phyloP scores from a whole-genome alignment of 495 filamentous ascomycete species.

The Echria macrotheca region DNA sequence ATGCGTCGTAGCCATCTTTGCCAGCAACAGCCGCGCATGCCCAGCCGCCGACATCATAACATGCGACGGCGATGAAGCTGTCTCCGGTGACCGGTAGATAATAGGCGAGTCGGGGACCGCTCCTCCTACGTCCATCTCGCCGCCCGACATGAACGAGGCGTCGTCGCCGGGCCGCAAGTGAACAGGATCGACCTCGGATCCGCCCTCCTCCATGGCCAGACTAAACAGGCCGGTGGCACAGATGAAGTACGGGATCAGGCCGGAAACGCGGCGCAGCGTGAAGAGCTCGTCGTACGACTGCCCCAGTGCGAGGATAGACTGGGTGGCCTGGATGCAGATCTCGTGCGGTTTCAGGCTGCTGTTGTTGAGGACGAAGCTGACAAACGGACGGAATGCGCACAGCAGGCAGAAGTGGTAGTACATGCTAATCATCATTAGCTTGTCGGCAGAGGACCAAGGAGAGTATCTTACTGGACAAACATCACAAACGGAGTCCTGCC shows the following conservation, averaged over 20 bases:
- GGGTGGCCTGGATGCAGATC: slow-evolving; percentile 3
- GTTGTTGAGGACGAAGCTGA: neutral
- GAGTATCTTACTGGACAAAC: slow-evolving; percentile 10
- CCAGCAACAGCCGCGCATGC: neutral
- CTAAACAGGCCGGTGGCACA: slow-evolving; percentile 4
- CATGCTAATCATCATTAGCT: too few species aligned
- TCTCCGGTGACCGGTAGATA: too few species aligned
- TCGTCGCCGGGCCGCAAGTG: neutral
- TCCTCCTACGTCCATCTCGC: neutral
- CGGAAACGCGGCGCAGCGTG: slow-evolving; percentile 6
- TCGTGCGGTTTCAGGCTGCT: neutral
- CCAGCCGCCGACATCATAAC: slow-evolving; percentile 1
- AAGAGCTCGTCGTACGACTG: slow-evolving; percentile 12
- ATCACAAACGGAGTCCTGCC: slow-evolving; percentile 5
- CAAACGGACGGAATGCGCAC: slow-evolving; percentile 3
- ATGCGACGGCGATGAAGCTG: neutral
- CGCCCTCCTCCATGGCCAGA: slow-evolving; percentile 7
- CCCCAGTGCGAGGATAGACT: slow-evolving; percentile 4
- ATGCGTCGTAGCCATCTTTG: slow-evolving; percentile 5
- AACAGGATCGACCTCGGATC: neutral
- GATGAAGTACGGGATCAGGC: slow-evolving; percentile 5
- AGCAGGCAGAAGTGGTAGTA: slow-evolving; percentile 11
- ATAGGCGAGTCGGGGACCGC: too few species aligned
- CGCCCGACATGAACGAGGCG: neutral
- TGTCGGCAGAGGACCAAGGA: too few species aligned